Evolutionary conservation across 225 moss, liverwort and hornwort species (phyloP).

Genomic region (Marchantia polymorpha): DNA sequence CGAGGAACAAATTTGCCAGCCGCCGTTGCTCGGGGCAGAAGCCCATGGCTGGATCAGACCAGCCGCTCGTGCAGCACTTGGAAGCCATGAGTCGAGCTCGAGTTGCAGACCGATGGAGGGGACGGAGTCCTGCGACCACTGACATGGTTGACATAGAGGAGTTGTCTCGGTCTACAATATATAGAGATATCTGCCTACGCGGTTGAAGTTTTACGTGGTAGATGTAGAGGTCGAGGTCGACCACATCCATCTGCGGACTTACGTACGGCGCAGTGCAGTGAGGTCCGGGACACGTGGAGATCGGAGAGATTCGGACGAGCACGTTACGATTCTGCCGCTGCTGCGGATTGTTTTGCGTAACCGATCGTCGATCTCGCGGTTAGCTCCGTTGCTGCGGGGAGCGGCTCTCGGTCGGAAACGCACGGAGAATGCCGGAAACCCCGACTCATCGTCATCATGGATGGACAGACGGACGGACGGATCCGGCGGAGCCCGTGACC

Average conservation of each 20-base stretch:
- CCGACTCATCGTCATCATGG: not conserved
- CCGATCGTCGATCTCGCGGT: not conserved
- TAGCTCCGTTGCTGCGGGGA: not conserved
- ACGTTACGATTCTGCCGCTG: not conserved
- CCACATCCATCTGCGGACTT: no score
- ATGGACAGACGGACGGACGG: not conserved
- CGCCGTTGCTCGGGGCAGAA: not conserved
- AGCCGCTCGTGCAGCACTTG: no score
- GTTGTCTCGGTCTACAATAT: no score
- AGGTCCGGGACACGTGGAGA: not conserved
- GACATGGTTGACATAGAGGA: no score
- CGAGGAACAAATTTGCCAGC: not conserved
- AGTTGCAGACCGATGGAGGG: no score
- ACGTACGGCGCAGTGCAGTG: no score
- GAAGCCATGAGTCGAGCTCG: no score
- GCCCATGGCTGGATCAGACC: not conserved
- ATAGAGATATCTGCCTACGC: no score
- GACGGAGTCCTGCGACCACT: no score
- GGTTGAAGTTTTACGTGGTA: no score
- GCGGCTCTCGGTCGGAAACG: no score
- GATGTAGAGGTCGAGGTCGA: no score
- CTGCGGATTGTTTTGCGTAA: not conserved
- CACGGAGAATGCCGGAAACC: not conserved
- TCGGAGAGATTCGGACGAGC: not conserved
- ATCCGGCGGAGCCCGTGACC: not conserved